Evolutionary conservation across 495 filamentous ascomycete genomes (phyloP), one percentile per base, ranked within the genome.

Genomic region (Penicillium waksmanii): DNA sequence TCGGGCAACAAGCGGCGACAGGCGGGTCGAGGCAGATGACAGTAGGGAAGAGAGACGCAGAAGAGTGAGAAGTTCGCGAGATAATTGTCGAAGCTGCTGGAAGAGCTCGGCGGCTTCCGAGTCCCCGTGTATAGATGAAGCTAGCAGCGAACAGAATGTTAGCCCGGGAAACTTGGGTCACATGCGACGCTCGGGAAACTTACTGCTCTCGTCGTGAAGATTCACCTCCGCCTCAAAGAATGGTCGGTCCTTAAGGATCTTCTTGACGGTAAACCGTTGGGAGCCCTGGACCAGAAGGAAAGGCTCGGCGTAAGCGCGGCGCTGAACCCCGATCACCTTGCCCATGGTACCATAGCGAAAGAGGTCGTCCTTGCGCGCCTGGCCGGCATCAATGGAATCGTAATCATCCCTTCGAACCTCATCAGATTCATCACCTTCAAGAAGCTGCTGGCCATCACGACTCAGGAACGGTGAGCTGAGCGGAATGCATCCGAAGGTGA

Each of bases 261-360:
- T 88, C 49, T 89, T 88, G 10, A 97, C 75, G 50, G 83, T 82
- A 49, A 98, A 87, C 35, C 96, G 82, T 53, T 85, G 84, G 15
- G 91, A 73, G 19, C 96, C 96, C 66, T 97, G 92, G 10, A 99
- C 91, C 2, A 97, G 78, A 51, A 99, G 69, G 51, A 85, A 86
- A 33, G 93, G 84, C 65, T 96, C 89, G 23, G 88, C 85, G n/a
- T 86, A 85, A 56, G 88, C 84, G 44, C 89, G 80, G 12, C 91
- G 91, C 66, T 96, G 90, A 46, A 96, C 85, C 19, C 90, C 92
- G 42, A 87, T 86, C 56, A 96, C 91, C 73, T 89, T 93, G 15
- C 89, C 92, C 31, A 91, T 79, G 10, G 89, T 89, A 21, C 91
- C 93, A 70, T 84, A 91, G 27, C 76, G 78, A 72, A 89, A 96